Base-by-base conservation (phyloP, 495 filamentous ascomycete species). In the Chlorociboria aeruginascens region DNA sequence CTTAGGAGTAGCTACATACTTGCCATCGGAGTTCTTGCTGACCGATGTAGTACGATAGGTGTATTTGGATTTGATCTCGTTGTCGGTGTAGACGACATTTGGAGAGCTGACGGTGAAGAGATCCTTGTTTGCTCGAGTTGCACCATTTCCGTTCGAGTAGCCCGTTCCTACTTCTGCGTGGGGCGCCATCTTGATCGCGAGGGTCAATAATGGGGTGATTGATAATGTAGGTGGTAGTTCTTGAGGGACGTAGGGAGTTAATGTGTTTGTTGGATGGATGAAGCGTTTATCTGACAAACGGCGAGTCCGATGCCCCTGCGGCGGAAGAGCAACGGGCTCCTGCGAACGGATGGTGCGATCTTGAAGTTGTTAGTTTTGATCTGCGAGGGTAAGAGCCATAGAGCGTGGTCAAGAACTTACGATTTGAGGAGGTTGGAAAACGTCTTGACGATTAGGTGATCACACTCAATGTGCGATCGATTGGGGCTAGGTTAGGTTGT, bases 291-390 rank as follows among this genome's bases (percentile, higher is more conserved):
- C 58, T 66, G 57, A 74, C 72, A 58, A 72, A 74, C 56, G 74
- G 68, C 59, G 77, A 79, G 70, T 92, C 88, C 77, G 86, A 83
- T 79, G 84, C 80, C 70, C 86, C 89, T 65, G 85, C 77, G 64
- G 83, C 78, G 68, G 87, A 82, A 78, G 86, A 83, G 77, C 89
- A 90, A 74, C 86, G 87, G 81, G 84, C 85, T 81, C 82, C 81
- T 79, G 93, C 90, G 82, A 85, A 94, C 72, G 89, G 88, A 80
- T 97, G 85, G 73, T 97, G 90, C 70, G 83, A 78, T 61, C 90
- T 92, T 17, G 38, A 17, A 25, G 8, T 13, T 40, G n/a, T 12
- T 40, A 10, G 38, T 25, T 14, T 14, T 11, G 9, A 14, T 41
- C n/a, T 41, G 38, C 32, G 14, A 10, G 39, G 16, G 45, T 17